phyloP scores from a whole-genome alignment of 1,139 yeast species.

The Pichia sp. region DNA sequence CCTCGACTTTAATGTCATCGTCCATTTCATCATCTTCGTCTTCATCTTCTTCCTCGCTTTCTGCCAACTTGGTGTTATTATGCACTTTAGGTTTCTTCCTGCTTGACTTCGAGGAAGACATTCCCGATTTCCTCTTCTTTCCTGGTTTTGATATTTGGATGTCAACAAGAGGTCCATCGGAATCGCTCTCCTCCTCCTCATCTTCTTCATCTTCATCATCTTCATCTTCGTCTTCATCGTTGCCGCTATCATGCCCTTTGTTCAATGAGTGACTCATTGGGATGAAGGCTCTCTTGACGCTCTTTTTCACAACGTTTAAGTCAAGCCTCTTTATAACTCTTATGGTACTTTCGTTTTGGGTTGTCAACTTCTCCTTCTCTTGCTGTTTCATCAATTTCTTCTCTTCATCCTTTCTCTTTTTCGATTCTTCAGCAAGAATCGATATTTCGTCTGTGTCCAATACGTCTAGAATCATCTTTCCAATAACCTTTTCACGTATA shows the following conservation, averaged over 20 bases:
- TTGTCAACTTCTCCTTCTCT: constrained; percentile 9
- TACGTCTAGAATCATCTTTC: constrained; percentile 63
- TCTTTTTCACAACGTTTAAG: constrained; percentile 15
- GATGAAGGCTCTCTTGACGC: constrained; percentile 30
- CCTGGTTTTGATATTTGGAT: constrained; percentile 26
- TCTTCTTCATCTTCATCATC: constrained; percentile 18
- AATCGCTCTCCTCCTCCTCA: constrained; percentile 25
- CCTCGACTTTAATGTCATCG: constrained; percentile 1
- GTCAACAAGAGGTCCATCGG: constrained; percentile 39
- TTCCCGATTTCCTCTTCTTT: constrained; percentile 3
- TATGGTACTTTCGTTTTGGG: constrained; percentile 6
- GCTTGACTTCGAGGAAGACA: constrained; percentile 10
- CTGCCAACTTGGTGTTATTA: neutral
- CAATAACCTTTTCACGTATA: constrained; percentile 68
- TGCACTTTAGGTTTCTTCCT: constrained; percentile 23
- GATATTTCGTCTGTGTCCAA: constrained; percentile 62
- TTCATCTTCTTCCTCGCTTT: constrained; percentile 19
- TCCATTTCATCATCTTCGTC: constrained; percentile 14
- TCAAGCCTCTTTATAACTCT: constrained; percentile 18
- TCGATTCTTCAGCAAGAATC: constrained; percentile 42
- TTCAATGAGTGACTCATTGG: constrained; percentile 77
- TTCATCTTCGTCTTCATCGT: constrained; percentile 21
- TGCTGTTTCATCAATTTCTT: constrained; percentile 22
- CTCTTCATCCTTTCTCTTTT: constrained; percentile 36
- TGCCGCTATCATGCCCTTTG: constrained; percentile 34